Base-by-base conservation (phyloP, 352 stramenopile genomes). In the Phytophthora nicotianae region DNA sequence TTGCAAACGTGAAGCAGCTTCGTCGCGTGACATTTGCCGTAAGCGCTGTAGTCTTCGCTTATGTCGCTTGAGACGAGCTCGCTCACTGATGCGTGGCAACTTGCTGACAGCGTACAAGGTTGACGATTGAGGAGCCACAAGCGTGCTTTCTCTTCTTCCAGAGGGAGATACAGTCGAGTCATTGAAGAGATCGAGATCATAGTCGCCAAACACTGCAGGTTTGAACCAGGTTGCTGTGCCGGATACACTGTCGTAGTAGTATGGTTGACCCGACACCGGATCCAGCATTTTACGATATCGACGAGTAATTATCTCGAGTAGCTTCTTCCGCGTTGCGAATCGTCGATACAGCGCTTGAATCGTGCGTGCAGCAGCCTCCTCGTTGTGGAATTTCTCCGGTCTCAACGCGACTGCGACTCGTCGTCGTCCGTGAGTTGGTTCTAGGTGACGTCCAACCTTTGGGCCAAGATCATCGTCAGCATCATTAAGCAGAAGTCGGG, bases 241-340 rank as follows among this genome's bases (percentile, higher is more conserved):
- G 8, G 55, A 51, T 0, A 85, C 68, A 17, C 67, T 72, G 61
- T 91, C 83, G 68, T 91, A 91, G 71, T 91, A 91, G 55, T 90
- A 91, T 8, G 72, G 33, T 29, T 68, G 50, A 1, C 64, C 58
- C 0, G 74, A 77, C n/a, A 40, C 53, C 0, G 72, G 45, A 45
- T 91, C 83, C 29, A 86, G 17, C 20, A 86, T 49, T 61, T 91
- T 91, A n/a, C 74, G 64, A 56, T 91, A 90, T 16, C 79, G 77
- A 1, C 61, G 78, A 16, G 65, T 55, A 8, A 88, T 43, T 27
- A 77, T 21, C 14, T 86, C 69, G 19, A 83, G 70, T 14, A 86
- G 50, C 45, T 56, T 58, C 41, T 83, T 74, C 0, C 83, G 76
- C 33, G 50, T 77, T 20, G 52, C 63, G 52, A 77, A 89, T 24